Conservation (phyloP, 2,329 filamentous ascomycete genomes). For the Calonectria montana region DNA sequence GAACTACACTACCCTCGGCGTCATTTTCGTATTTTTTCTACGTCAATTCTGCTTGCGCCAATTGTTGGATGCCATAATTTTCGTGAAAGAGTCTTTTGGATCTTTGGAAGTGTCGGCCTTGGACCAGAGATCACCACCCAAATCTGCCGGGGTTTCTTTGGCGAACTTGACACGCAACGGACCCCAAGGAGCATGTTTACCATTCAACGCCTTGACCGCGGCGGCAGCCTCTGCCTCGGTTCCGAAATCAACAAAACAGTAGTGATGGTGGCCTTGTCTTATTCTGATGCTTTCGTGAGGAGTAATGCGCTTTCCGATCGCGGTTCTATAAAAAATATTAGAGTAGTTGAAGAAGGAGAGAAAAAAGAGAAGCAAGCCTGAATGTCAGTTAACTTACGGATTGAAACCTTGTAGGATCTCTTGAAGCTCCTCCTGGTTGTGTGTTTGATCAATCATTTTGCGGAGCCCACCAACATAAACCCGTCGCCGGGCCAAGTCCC, state of each 20-base stretch:
- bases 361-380: not conserved
- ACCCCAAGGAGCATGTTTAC: constrained; percentile 12
- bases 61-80: not conserved
- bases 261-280: constrained; percentile 68
- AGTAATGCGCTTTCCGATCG: constrained; percentile 65
- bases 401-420: constrained; percentile 60
- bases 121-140: not conserved
- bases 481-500: constrained; percentile 49
- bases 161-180: not conserved
- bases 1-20: not conserved
- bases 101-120: not conserved
- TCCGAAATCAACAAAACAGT: constrained; percentile 74
- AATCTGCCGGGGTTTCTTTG: not conserved
- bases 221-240: constrained; percentile 63
- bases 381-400: constrained; percentile 8
- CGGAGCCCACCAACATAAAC: constrained; percentile 64
- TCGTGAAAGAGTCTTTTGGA: not conserved
- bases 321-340: not conserved
- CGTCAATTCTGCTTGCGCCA: not conserved
- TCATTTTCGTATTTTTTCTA: not conserved
- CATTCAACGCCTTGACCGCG: constrained; percentile 54
- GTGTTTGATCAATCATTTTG: constrained; percentile 59
- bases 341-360: not conserved
- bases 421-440: constrained; percentile 58
- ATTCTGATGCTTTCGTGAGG: constrained; percentile 65